Evolutionary conservation across 441 rosid genomes (phyloP).

Genomic region (Monsonia emarginata): DNA sequence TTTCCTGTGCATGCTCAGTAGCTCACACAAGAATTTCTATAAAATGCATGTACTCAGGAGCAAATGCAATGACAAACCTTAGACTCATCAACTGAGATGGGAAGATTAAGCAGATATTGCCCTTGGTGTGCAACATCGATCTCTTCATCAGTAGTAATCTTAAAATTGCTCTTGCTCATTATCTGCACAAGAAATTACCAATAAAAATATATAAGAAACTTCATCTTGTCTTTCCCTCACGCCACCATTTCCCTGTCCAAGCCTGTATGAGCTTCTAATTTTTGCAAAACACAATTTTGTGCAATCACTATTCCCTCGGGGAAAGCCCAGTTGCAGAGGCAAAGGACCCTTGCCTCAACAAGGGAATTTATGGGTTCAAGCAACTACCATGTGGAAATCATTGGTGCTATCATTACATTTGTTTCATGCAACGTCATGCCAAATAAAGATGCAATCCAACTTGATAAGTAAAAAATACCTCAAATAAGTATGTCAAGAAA

Average conservation of each 20-base stretch:
- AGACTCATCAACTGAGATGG: slow-evolving; percentile 60
- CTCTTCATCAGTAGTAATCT: slow-evolving; percentile 54
- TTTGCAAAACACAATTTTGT: not conserved
- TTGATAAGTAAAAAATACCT: slow-evolving; percentile 26
- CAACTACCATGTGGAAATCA: not conserved
- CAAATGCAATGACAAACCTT: slow-evolving; percentile 31
- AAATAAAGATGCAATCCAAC: not conserved
- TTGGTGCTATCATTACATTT: not conserved
- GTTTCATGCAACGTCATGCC: not conserved
- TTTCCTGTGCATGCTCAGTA: not conserved
- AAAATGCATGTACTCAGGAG: not conserved
- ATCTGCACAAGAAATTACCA: slow-evolving; percentile 30
- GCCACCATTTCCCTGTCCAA: not conserved
- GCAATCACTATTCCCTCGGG: not conserved
- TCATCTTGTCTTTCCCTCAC: not conserved
- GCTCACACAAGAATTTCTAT: not conserved
- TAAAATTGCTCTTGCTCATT: slow-evolving; percentile 80
- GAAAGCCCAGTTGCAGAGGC: too few species aligned
- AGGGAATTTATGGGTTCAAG: too few species aligned
- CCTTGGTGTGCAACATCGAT: slow-evolving; percentile 64
- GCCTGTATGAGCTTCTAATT: not conserved
- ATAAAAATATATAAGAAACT: not conserved
- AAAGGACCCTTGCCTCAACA: not conserved
- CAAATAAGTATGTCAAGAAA: slow-evolving; percentile 53
- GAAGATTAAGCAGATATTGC: slow-evolving; percentile 73